These are phyloP conservation scores for Leptographium procerum DNA, from an alignment of 2,329 filamentous ascomycete species.

Conservation along the genomic window DNA sequence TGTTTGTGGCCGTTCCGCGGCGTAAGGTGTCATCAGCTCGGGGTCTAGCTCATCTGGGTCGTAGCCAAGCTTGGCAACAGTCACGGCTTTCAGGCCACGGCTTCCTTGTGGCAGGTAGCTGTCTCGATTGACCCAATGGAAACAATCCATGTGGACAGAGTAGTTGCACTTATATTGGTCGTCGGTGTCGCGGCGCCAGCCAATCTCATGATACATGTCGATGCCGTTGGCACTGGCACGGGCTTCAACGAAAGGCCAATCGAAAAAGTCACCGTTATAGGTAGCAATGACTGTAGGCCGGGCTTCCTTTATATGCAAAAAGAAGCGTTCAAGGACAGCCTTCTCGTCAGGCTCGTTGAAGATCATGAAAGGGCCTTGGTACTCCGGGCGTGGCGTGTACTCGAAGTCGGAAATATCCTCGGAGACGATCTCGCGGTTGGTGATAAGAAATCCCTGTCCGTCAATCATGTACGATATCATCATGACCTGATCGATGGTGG, in stretches of 20 bases:
- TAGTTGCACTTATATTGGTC: slow-evolving; percentile 95
- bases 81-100: slow-evolving; percentile 93
- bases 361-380: slow-evolving; percentile 88
- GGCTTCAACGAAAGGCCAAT: slow-evolving; percentile 97
- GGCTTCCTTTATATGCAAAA: slow-evolving; percentile 88
- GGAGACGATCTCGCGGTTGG: slow-evolving; percentile 93
- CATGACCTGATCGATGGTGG: slow-evolving; percentile 93
- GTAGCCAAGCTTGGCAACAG: slow-evolving; percentile 94
- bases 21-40: slow-evolving; percentile 91
- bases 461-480: slow-evolving; percentile 99
- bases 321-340: slow-evolving; percentile 78
- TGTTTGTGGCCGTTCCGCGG: slow-evolving; percentile 81
- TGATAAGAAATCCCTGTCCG: slow-evolving; percentile 93
- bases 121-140: slow-evolving; percentile 97
- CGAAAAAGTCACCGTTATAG: slow-evolving; percentile 99
- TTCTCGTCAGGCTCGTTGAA: slow-evolving; percentile 98
- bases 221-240: slow-evolving; percentile 89
- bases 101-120: slow-evolving; percentile 96
- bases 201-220: slow-evolving; percentile 98
- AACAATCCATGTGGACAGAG: slow-evolving; percentile 97
- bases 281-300: slow-evolving; percentile 94
- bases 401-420: slow-evolving; percentile 97
- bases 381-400: slow-evolving; percentile 95
- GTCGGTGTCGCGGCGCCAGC: slow-evolving; percentile 88
- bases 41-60: slow-evolving; percentile 96